These are phyloP conservation scores for Curvularia verruculosa DNA, from an alignment of 2,329 filamentous ascomycete species.

Conservation along the genomic window DNA sequence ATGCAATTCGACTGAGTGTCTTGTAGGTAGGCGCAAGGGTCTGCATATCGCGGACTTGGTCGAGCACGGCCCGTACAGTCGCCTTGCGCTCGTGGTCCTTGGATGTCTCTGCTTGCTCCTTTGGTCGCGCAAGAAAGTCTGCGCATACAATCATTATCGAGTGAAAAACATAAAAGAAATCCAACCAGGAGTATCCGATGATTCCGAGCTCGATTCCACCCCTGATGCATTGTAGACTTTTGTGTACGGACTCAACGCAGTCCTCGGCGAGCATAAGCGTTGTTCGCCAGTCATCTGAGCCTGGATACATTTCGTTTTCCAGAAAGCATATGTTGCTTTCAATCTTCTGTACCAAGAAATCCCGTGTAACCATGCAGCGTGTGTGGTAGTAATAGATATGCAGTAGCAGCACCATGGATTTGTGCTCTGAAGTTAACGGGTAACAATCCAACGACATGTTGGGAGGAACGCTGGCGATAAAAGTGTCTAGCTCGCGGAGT, in stretches of 20 bases:
- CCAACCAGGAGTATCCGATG: conserved; percentile 30
- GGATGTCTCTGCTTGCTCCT: conserved; percentile 21
- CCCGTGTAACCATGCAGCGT: conserved; percentile 33
- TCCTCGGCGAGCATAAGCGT: conserved; percentile 31
- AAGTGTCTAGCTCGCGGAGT: conserved; percentile 30
- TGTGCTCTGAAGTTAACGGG: conserved; percentile 18
- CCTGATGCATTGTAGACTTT: conserved; percentile 30
- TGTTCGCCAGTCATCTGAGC: conserved; percentile 21
- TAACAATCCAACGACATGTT: conserved; percentile 18
- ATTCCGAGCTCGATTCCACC: conserved; percentile 22
- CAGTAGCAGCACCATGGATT: conserved; percentile 23
- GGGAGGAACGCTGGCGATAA: conserved; percentile 21
- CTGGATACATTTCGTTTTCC: conserved; percentile 15
- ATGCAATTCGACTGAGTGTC: conserved; percentile 28
- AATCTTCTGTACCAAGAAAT: conserved; percentile 33
- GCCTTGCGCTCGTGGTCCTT: conserved; percentile 31
- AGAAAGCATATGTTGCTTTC: conserved; percentile 27
- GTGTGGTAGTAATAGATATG: conserved; percentile 34
- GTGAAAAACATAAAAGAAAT: conserved; percentile 38
- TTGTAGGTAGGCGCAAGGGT: conserved; percentile 29
- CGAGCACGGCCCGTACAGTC: conserved; percentile 27
- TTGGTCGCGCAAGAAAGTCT: conserved; percentile 36
- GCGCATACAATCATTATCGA: conserved; percentile 34
- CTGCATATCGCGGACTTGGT: conserved; percentile 23
- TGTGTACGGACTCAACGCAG: conserved; percentile 35